Percentiles rank a stretch among this genome's conserved stretches.
Conservation (phyloP, 1,284 basidiomycete genomes). For the Boletus semigastroideus region DNA sequence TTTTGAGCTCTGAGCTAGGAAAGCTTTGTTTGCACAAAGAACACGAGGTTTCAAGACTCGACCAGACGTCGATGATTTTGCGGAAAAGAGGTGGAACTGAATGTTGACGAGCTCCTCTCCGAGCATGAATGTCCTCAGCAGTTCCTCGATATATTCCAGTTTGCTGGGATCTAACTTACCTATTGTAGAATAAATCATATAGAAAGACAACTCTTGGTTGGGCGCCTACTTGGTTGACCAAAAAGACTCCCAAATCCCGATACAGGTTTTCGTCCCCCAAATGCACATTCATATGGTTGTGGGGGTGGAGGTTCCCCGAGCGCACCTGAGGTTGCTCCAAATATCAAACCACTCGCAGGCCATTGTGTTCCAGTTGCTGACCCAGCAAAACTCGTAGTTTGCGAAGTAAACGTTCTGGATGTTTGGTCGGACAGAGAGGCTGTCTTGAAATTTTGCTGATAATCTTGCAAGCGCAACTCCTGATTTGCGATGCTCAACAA, state of each 20-base stretch:
- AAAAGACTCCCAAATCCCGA: neutral
- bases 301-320: neutral
- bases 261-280: neutral
- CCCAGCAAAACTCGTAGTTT: too few relatives aligned
- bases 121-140: conserved; percentile 14
- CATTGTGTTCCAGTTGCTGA: too few relatives aligned
- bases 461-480: neutral
- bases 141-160: conserved; percentile 12
- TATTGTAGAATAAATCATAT: neutral
- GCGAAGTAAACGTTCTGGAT: too few relatives aligned
- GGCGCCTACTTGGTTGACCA: neutral
- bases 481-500: neutral
- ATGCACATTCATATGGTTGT: neutral
- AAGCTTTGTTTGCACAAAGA: conserved; percentile 23
- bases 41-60: conserved; percentile 16
- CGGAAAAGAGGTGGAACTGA: conserved; percentile 28
- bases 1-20: conserved; percentile 18
- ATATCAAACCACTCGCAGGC: too few relatives aligned
- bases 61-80: conserved; percentile 8
- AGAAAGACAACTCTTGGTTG: neutral
- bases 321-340: neutral
- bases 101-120: conserved; percentile 28
- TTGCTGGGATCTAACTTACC: neutral
- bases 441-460: neutral
- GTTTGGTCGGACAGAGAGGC: neutral